Base-by-base conservation (phyloP, 2,329 filamentous ascomycete species). In the Exophiala spinifera region DNA sequence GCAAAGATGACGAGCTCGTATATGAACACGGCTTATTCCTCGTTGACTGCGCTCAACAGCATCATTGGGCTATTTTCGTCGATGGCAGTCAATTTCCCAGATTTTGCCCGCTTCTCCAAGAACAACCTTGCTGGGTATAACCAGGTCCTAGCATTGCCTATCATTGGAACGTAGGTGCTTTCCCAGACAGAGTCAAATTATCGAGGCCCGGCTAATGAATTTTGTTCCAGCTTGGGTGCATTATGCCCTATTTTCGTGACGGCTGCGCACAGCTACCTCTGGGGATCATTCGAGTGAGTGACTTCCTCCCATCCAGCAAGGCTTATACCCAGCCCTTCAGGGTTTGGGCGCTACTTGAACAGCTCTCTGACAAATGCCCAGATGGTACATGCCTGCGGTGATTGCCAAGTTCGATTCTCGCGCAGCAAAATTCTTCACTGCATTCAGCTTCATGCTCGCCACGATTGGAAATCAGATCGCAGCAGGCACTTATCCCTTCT, bases 401-500 rank as follows among this genome's bases (percentile, higher is more conserved):
- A 72, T 79, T 55, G 70, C 64, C 7, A 71, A 72, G 14, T 79
- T 73, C 55, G 72, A 74, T 49, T 71, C 67, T 13, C 68, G 72
- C 10, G 72, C 72, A 25, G 72, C 72, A 6, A 72, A 74, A 51
- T 74, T 74, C 62, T 74, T 74, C 57, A 67, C 67, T 1, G 67
- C 68, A 5, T 65, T 68, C 44, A 68, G 65, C 51, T 74, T 74
- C 57, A 71, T 74, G 43, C 66, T 74, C 15, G 72, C 72, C 6
- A 74, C 71, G 2, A 74, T 74, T 44, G 72, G 70, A 49, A 74
- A 74, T 42, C 72, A 74, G 54, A 66, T 74, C 39, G 71, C 72
- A 25, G 71, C 72, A 34, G 71, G 65, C 33, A 71, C 69, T 2
- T 72, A 71, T 13, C 91, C 88, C 1, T 89, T 88, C 4, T 88